Evolutionary conservation across 768 basidiomycete species (phyloP).

Genomic region (Candolleomyces aberdarensis): DNA sequence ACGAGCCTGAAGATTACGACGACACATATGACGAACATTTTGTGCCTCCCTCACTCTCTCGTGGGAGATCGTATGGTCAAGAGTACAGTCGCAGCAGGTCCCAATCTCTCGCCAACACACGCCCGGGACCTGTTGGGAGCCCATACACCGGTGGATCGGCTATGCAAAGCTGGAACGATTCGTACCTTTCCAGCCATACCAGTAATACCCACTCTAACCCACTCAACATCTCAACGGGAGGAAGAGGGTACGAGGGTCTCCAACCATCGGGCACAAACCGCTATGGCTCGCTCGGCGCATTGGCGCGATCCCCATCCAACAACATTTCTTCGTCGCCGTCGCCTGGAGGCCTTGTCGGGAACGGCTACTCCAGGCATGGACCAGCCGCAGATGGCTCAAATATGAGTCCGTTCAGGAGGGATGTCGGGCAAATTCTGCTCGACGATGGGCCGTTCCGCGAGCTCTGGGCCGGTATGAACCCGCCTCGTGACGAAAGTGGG

Average conservation of each 20-base stretch:
- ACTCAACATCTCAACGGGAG: slow-evolving; percentile 45
- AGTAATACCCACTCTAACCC: slow-evolving; percentile 34
- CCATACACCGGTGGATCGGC: slow-evolving; percentile 41
- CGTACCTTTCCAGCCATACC: slow-evolving; percentile 36
- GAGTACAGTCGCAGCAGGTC: slow-evolving; percentile 74
- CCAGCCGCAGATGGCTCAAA: slow-evolving; percentile 61
- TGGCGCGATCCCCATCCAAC: slow-evolving; percentile 55
- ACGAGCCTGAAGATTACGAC: slow-evolving; percentile 63
- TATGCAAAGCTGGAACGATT: slow-evolving; percentile 61
- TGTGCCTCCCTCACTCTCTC: slow-evolving; percentile 41
- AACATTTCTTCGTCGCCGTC: slow-evolving; percentile 47
- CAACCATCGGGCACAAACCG: slow-evolving; percentile 61
- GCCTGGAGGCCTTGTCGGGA: slow-evolving; percentile 38
- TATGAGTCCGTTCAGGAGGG: slow-evolving; percentile 83
- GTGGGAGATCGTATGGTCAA: slow-evolving; percentile 58
- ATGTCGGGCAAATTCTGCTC: slow-evolving; percentile 73
- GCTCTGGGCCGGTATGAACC: slow-evolving; percentile 71
- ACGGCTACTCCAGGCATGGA: slow-evolving; percentile 43
- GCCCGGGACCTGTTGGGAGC: slow-evolving; percentile 52
- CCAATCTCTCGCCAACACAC: slow-evolving; percentile 67
- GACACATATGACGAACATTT: slow-evolving; percentile 63
- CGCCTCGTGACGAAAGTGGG: slow-evolving; percentile 60
- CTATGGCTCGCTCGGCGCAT: slow-evolving; percentile 58
- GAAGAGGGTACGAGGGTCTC: slow-evolving; percentile 53
- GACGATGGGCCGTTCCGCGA: slow-evolving; percentile 75